Base-by-base conservation (phyloP, 805 yeast species). In the Lipomyces yamanashiensis region DNA sequence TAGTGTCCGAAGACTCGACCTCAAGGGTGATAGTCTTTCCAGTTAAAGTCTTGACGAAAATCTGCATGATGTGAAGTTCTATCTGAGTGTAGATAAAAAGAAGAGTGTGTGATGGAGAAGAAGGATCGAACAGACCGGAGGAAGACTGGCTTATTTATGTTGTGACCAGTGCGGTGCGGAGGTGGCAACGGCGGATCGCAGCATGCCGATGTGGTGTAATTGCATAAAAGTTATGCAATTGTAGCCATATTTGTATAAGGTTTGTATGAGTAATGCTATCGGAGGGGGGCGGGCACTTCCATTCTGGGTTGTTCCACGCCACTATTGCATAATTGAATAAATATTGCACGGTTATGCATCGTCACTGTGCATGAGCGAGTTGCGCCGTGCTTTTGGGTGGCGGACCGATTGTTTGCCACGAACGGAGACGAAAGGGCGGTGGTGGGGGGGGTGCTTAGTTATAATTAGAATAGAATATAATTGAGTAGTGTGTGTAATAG, bases 21-120 rank as follows among this genome's bases (percentile, higher is more conserved):
- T 88, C 92, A 71, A 88, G 80, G 72, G 96, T 89, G 78, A 89
- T 89, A 70, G 96, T 89, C 86, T 89, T 89, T 77, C 96, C 96
- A 45, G 96, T 89, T 76, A 89, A 78, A 64, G 96, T 89, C 83
- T 89, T 89, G 75, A 89, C 96, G 78, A 89, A 89, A 76, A 90
- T 89, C 79, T 90, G 96, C 96, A 89, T 89, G 37, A 19, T 23
- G 50, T 13, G n/a, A 23, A n/a, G 59, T 8, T 33, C 17, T 10
- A 19, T 28, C 21, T 23, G 49, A 7, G 21, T 7, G 49, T 12
- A 23, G 58, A 43, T 12, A n/a, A 19, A 43, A 7, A 15, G 37
- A 7, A 2, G 6, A 12, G 54, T 45, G 19, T 15, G 17, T 33
- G 58, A 15, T 21, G 54, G 33, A 3, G 41, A 59, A 13, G 44